phyloP scores from a whole-genome alignment of 2,329 filamentous ascomycete species.

The Aspergillus neoniger region DNA sequence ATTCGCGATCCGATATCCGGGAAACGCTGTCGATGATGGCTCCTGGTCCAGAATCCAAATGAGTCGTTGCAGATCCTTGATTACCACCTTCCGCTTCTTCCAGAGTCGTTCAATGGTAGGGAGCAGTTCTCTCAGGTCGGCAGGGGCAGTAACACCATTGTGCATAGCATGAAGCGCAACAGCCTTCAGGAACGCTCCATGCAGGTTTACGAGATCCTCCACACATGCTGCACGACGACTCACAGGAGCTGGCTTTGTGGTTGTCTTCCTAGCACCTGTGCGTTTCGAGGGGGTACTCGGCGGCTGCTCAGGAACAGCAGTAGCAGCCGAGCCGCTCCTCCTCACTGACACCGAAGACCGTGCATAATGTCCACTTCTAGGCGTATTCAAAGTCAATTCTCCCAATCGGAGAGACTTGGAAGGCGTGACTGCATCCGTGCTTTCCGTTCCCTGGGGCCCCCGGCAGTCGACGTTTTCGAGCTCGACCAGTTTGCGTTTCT shows the following conservation, averaged over 20 bases:
- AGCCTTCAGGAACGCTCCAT: slow-evolving; percentile 68
- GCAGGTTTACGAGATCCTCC: slow-evolving; percentile 62
- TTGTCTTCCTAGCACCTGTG: neutral
- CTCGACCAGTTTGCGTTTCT: slow-evolving; percentile 43
- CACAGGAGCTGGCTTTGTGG: neutral
- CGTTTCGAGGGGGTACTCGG: slow-evolving; percentile 32
- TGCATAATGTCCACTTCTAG: slow-evolving; percentile 32
- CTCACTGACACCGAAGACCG: neutral
- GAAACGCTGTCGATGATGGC: slow-evolving; percentile 17
- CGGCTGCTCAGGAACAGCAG: neutral
- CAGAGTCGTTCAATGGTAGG: slow-evolving; percentile 67
- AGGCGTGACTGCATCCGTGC: slow-evolving; percentile 27
- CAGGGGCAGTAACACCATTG: slow-evolving; percentile 63
- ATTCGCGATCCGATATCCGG: slow-evolving; percentile 42
- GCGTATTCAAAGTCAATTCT: slow-evolving; percentile 36
- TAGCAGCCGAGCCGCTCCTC: neutral
- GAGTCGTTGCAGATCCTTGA: slow-evolving; percentile 66
- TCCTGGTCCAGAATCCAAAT: slow-evolving; percentile 61
- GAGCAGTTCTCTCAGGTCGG: slow-evolving; percentile 63
- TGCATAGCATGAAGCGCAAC: slow-evolving; percentile 70
- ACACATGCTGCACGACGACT: slow-evolving; percentile 29
- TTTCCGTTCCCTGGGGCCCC: slow-evolving; percentile 13
- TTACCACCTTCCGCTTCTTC: slow-evolving; percentile 68
- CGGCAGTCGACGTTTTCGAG: slow-evolving; percentile 35
- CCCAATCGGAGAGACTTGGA: slow-evolving; percentile 38